These are phyloP conservation scores for Seiridium unicorne DNA, from an alignment of 2,329 filamentous ascomycete genomes.

Conservation along the genomic window DNA sequence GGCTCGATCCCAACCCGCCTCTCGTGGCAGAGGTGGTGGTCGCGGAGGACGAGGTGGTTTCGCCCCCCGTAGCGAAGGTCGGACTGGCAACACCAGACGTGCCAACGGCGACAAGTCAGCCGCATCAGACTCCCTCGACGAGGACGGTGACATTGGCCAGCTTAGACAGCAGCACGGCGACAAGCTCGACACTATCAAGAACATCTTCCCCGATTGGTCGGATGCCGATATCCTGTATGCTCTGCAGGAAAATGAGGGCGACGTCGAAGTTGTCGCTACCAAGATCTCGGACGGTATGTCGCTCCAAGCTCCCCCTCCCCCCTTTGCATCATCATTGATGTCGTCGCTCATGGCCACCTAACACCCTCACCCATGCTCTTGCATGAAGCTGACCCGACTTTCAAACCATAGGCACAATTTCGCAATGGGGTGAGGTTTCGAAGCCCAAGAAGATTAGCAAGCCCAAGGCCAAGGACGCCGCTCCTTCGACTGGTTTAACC, in stretches of 20 bases:
- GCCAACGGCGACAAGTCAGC: constrained; percentile 73
- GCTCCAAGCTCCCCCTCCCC: not conserved
- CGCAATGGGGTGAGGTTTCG: constrained; percentile 82
- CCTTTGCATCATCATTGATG: constrained; percentile 8
- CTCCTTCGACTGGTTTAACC: constrained; percentile 49
- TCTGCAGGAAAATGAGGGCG: constrained; percentile 82
- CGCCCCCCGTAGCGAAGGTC: constrained; percentile 63
- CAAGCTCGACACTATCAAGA: constrained; percentile 79
- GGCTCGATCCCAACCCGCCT: constrained; percentile 70
- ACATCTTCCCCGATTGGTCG: constrained; percentile 94
- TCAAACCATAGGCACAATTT: constrained; percentile 63
- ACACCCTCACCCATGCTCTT: not conserved
- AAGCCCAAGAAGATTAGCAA: constrained; percentile 75
- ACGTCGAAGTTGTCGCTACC: constrained; percentile 71
- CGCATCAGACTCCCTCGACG: constrained; percentile 60
- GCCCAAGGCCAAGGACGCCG: constrained; percentile 68
- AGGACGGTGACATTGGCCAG: constrained; percentile 62
- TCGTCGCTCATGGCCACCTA: not conserved
- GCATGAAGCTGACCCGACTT: constrained; percentile 22
- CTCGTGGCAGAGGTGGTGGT: constrained; percentile 86
- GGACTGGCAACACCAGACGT: constrained; percentile 52
- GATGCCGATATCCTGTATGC: constrained; percentile 93
- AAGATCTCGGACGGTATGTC: constrained; percentile 72
- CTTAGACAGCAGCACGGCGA: constrained; percentile 24
- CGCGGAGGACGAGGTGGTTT: constrained; percentile 82